Evolutionary conservation across 176 grass and related monocot genomes (phyloP), one percentile per base, ranked within the genome.

Genomic region (Miscanthus lutarioriparius): DNA sequence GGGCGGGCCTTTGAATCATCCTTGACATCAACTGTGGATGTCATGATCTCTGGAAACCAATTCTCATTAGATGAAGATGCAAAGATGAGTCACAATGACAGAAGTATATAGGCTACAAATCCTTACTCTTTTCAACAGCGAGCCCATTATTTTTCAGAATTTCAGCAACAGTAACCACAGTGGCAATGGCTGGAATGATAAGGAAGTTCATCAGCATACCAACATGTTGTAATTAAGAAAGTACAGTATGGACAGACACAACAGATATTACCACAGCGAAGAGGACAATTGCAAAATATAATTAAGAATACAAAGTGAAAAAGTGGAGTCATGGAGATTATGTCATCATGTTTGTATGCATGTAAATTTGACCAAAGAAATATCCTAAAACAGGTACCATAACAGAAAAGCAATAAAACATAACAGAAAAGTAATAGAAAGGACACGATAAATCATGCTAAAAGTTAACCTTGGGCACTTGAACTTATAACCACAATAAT

Each of bases 81-180:
- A 56, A 49, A 40, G 22, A 64, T 36, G 20, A 68, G 19, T 23
- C 45, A 15, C 53, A 68, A 23, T 16, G 54, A 15, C 63, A 87
- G 49, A 76, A 12, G 49, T 45, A 51, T 19, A 82, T 14, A 76
- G 14, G 41, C 14, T 48, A 39, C 6, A 64, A 9, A 80, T 79
- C 64, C 88, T 87, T 91, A 97, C 95, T 94, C 87, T 87, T 94
- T 75, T 94, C 95, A 79, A 97, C 70, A 45, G 92, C 95, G 72
- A 97, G 92, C 15, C 95, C 92, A 64, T 94, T 97, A 70, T 97
- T 94, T 90, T 94, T 97, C 22, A 97, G 90, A 89, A 97, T 97
- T 86, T 97, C 90, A 0, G 92, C 95, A 82, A 97, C 86, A 44
- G 92, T 94, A 6, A 97, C 95, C 39, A 97, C 92, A 36, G 95